A percentile compares a stretch with the other conserved stretches of the same genome.
Evolutionary conservation across 192 early-diverging fungal species (phyloP).

Genomic region (Entophlyctis helioformis): DNA sequence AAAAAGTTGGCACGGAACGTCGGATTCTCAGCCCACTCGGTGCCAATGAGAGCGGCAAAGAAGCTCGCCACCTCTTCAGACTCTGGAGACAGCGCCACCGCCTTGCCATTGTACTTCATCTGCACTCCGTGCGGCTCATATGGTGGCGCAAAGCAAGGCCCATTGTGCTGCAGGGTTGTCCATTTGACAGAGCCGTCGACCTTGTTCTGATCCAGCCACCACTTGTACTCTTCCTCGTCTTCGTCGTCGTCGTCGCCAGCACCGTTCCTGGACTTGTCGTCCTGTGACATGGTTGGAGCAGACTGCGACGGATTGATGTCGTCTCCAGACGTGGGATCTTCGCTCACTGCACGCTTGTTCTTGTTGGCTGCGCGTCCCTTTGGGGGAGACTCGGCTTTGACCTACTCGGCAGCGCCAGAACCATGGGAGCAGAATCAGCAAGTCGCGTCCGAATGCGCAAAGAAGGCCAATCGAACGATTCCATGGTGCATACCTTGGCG

Average conservation of each 20-base stretch:
- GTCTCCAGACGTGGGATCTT: too few relatives aligned
- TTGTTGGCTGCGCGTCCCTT: too few relatives aligned
- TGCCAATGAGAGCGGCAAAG: slow-evolving; percentile 76
- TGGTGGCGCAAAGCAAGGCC: slow-evolving; percentile 80
- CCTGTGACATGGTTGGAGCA: too few relatives aligned
- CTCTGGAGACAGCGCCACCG: slow-evolving; percentile 47
- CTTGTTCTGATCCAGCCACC: slow-evolving; percentile 14
- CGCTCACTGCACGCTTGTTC: too few relatives aligned
- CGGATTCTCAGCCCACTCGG: slow-evolving; percentile 71
- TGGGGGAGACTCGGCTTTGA: too few relatives aligned
- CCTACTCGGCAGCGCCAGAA: too few relatives aligned
- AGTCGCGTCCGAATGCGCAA: too few relatives aligned
- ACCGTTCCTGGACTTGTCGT: not conserved
- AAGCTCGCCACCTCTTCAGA: slow-evolving; percentile 94
- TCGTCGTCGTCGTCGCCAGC: slow-evolving; percentile 8
- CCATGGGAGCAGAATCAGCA: too few relatives aligned
- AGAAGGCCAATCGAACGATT: too few relatives aligned
- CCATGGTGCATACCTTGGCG: too few relatives aligned
- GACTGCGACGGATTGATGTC: too few relatives aligned
- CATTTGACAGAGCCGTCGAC: slow-evolving; percentile 33
- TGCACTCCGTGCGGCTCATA: slow-evolving; percentile 84
- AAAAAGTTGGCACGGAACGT: slow-evolving; percentile 91
- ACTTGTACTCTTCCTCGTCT: slow-evolving; percentile 16
- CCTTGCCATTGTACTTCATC: slow-evolving; percentile 69
- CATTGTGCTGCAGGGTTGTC: slow-evolving; percentile 75